phyloP scores from a whole-genome alignment of 129 eudicot genomes.

The Pittosporum tobira region DNA sequence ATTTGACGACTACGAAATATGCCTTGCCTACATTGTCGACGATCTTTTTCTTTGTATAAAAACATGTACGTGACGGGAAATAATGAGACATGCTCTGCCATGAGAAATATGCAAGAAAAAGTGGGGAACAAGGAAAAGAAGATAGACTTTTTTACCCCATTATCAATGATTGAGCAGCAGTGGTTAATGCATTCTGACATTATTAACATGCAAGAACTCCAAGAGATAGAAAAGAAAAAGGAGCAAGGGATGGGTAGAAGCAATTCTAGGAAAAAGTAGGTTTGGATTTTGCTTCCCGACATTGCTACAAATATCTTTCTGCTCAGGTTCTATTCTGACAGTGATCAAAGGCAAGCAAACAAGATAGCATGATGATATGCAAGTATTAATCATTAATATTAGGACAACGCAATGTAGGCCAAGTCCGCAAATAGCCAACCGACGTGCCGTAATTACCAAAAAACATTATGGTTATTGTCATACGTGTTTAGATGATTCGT shows the following conservation, averaged over 20 bases:
- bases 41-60: too few species aligned
- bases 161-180: constrained; percentile 20
- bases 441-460: too few species aligned
- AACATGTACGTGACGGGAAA: not conserved
- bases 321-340: constrained; percentile 19
- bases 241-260: constrained; percentile 35
- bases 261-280: constrained; percentile 19
- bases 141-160: constrained; percentile 37
- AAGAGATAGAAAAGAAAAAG: constrained; percentile 16
- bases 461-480: too few species aligned
- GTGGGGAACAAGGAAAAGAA: constrained; percentile 34
- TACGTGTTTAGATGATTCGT: too few species aligned
- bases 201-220: constrained; percentile 22
- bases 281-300: constrained; percentile 37
- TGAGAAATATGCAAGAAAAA: constrained; percentile 5
- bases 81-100: constrained; percentile 1
- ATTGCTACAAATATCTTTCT: constrained; percentile 23
- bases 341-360: constrained; percentile 15
- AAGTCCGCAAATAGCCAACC: too few species aligned
- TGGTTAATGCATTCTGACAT: constrained; percentile 26
- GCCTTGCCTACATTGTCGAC: too few species aligned
- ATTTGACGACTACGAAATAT: too few species aligned
- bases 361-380: constrained; percentile 1
- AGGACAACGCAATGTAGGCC: too few species aligned
- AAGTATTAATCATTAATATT: not conserved